These are phyloP conservation scores for Ambrosia artemisiifolia DNA, from an alignment of 129 eudicot genomes.

Conservation along the genomic window DNA sequence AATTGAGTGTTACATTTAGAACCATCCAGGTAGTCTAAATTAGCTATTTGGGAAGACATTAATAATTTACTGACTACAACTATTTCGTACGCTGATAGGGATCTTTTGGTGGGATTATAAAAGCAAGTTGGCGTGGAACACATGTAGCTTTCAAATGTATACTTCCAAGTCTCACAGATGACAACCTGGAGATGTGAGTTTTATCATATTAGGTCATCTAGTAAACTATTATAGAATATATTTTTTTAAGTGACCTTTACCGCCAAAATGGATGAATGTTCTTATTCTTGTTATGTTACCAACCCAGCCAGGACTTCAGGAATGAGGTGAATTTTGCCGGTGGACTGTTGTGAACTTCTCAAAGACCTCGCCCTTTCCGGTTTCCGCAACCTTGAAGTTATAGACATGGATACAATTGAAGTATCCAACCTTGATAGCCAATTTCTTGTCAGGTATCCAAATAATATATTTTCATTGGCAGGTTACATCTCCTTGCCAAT, in stretches of 20 bases:
- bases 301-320: slow-evolving; percentile 92
- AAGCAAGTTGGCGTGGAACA: slow-evolving; percentile 99
- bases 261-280: neutral
- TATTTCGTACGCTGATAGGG: slow-evolving; percentile 54
- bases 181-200: slow-evolving; percentile 78
- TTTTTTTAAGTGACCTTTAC: slow-evolving; percentile 2
- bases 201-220: slow-evolving; percentile 3
- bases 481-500: no score
- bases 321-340: slow-evolving; percentile 99
- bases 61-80: no score
- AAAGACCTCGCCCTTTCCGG: slow-evolving; percentile 92
- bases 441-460: slow-evolving; percentile 81
- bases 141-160: slow-evolving; percentile 97
- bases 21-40: no score
- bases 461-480: no score
- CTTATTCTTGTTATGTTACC: slow-evolving; percentile 18
- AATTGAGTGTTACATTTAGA: no score
- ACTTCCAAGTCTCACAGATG: slow-evolving; percentile 97
- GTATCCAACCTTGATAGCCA: slow-evolving; percentile 93
- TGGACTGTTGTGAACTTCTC: slow-evolving; percentile 90
- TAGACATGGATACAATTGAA: slow-evolving; percentile 92
- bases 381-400: slow-evolving; percentile 71
- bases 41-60: no score
- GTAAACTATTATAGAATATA: neutral
- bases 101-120: slow-evolving; percentile 93